Evolutionary conservation across 257 asterid genomes (phyloP).

Genomic region (Misopates orontium): DNA sequence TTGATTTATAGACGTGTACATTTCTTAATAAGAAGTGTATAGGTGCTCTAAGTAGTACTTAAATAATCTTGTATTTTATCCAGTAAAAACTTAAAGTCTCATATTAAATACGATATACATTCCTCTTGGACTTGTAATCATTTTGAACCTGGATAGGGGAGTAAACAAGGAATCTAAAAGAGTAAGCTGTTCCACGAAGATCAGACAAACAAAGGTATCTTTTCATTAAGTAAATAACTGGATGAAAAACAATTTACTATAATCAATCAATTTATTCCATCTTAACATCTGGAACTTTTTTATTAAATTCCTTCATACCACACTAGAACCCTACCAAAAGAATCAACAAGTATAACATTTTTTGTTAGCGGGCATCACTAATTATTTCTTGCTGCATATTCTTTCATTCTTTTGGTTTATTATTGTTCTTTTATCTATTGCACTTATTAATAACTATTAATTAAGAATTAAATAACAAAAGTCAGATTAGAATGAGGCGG

Average conservation of each 20-base stretch:
- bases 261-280: background rate
- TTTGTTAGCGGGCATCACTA: background rate
- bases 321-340: too few relatives aligned
- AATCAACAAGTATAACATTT: background rate
- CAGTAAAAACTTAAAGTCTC: background rate
- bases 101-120: background rate
- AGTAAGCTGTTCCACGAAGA: background rate
- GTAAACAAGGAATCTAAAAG: background rate
- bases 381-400: background rate
- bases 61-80: too few relatives aligned
- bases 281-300: background rate
- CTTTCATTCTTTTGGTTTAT: too few relatives aligned
- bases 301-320: too few relatives aligned
- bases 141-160: background rate
- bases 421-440: too few relatives aligned
- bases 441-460: too few relatives aligned
- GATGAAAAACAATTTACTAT: too few relatives aligned
- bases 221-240: background rate
- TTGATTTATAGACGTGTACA: background rate
- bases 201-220: background rate
- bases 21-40: too few relatives aligned
- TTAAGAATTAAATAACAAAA: too few relatives aligned
- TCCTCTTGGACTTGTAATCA: too few relatives aligned
- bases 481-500: background rate
- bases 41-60: too few relatives aligned